Conservation (phyloP, 805 yeast genomes). For the Pichia gijzeniarum region DNA sequence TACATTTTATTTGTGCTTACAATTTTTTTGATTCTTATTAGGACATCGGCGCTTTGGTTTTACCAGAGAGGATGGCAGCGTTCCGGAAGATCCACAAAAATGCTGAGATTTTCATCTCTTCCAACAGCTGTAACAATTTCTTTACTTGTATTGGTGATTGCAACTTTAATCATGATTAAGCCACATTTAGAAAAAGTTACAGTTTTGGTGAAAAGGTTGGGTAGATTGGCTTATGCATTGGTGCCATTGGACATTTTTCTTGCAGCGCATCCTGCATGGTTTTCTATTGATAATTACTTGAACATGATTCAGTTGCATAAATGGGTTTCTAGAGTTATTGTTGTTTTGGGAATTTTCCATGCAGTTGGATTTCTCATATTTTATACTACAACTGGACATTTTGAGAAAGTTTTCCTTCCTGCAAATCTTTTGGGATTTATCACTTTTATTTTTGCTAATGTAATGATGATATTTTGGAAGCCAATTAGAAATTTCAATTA, state of each 20-base stretch:
- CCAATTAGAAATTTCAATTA: slow-evolving; percentile 46
- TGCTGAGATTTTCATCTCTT: slow-evolving; percentile 26
- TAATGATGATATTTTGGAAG: slow-evolving; percentile 37
- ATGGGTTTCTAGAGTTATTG: slow-evolving; percentile 60
- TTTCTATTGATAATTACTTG: slow-evolving; percentile 43
- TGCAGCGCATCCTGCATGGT: slow-evolving; percentile 50
- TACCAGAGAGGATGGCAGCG: slow-evolving; percentile 33
- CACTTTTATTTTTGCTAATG: slow-evolving; percentile 30
- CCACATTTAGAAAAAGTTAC: slow-evolving; percentile 29
- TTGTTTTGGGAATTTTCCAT: slow-evolving; percentile 42
- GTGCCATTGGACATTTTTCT: slow-evolving; percentile 52
- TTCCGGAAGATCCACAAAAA: slow-evolving; percentile 34
- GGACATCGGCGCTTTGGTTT: slow-evolving; percentile 30
- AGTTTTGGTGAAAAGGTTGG: slow-evolving; percentile 47
- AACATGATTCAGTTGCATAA: slow-evolving; percentile 55
- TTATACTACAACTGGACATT: slow-evolving; percentile 30
- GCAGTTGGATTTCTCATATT: slow-evolving; percentile 48
- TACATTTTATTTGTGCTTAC: slow-evolving; percentile 41
- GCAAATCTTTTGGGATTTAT: slow-evolving; percentile 50
- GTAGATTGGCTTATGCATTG: slow-evolving; percentile 53
- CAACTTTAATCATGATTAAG: slow-evolving; percentile 15
- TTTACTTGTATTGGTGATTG: slow-evolving; percentile 1
- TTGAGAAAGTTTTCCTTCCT: slow-evolving; percentile 31
- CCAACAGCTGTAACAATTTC: slow-evolving; percentile 2
- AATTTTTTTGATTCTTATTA: slow-evolving; percentile 32